A percentile compares a stretch with the other conserved stretches of the same genome.
These are phyloP conservation scores for Cylindrodendrum hubeiense DNA, from an alignment of 2,329 filamentous ascomycete species.

Conservation along the genomic window DNA sequence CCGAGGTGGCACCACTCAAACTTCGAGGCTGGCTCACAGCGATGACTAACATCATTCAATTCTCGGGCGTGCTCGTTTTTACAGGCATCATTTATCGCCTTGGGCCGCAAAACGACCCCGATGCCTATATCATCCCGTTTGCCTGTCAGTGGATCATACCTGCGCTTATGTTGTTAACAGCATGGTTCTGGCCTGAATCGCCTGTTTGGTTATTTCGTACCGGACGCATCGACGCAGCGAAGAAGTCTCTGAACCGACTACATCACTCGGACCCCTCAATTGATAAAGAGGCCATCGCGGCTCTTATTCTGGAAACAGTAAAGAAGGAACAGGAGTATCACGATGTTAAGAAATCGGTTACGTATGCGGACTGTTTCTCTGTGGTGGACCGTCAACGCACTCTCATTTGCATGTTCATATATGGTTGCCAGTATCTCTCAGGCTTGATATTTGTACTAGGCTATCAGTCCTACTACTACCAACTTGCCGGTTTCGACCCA, in stretches of 20 bases:
- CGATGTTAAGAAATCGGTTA: not conserved
- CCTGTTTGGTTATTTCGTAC: conserved; percentile 4
- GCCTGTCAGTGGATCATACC: conserved; percentile 17
- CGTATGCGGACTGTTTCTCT: conserved; percentile 3
- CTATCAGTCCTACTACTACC: conserved; percentile 17
- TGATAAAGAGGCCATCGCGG: not conserved
- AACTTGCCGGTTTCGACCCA: conserved; percentile 7
- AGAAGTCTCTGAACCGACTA: conserved; percentile 1
- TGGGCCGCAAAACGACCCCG: conserved; percentile 2
- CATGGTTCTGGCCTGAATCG: conserved; percentile 11
- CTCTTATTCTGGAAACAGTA: conserved; percentile 5
- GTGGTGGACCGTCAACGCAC: conserved; percentile 7
- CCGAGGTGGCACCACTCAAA: conserved; percentile 13
- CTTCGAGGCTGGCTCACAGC: conserved; percentile 20
- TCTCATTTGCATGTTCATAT: conserved; percentile 15
- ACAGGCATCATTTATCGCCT: conserved; percentile 10
- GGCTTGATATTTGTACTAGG: conserved; percentile 15
- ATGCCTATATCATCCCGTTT: conserved; percentile 15
- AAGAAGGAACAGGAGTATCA: conserved; percentile 3
- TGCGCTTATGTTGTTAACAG: not conserved
- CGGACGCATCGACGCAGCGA: not conserved
- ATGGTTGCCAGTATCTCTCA: conserved; percentile 2
- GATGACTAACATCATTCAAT: conserved; percentile 22
- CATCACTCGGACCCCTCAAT: not conserved
- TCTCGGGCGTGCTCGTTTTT: conserved; percentile 14